Percentiles rank a stretch among this genome's conserved stretches.
phyloP scores from a whole-genome alignment of 768 basidiomycete genomes.

The Daedaleopsis nitida region DNA sequence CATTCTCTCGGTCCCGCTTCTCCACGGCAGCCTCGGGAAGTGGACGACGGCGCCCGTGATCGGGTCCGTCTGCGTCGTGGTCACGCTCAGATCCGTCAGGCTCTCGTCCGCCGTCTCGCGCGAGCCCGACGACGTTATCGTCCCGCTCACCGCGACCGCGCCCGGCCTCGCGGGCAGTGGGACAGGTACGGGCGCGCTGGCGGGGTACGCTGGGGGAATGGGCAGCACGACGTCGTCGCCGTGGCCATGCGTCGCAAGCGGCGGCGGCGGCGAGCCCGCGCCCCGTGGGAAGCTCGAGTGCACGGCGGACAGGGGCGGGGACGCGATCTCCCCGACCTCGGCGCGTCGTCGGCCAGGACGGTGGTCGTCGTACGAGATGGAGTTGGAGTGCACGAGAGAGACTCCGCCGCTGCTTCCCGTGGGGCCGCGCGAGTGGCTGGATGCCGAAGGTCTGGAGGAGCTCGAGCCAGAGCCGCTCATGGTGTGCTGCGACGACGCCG shows the following conservation, averaged over 20 bases:
- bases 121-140: constrained; percentile 25
- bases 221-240: constrained; percentile 2
- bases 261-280: constrained; percentile 14
- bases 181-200: not conserved
- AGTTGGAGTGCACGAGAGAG: constrained; percentile 51
- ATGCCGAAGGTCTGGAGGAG: constrained; percentile 52
- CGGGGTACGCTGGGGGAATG: constrained; percentile 8
- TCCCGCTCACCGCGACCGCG: constrained; percentile 17
- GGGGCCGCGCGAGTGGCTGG: constrained; percentile 37
- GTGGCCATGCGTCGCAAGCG: constrained; percentile 3
- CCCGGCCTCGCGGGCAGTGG: constrained; percentile 5
- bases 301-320: constrained; percentile 36
- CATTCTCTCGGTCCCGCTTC: constrained; percentile 11
- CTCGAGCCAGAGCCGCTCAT: constrained; percentile 55
- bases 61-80: constrained; percentile 36
- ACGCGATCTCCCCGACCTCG: constrained; percentile 24
- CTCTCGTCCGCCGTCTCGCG: constrained; percentile 24
- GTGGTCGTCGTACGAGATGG: constrained; percentile 57
- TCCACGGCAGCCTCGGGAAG: constrained; percentile 29
- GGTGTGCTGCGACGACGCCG: constrained; percentile 47
- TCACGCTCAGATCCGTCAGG: constrained; percentile 31
- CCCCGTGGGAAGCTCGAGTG: constrained; percentile 4
- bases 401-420: constrained; percentile 22
- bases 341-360: constrained; percentile 16
- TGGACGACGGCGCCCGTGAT: constrained; percentile 34